Percentiles rank a stretch among this genome's conserved stretches.
These are phyloP conservation scores for Ogataea ramenticola DNA, from an alignment of 805 yeast genomes.

Conservation along the genomic window DNA sequence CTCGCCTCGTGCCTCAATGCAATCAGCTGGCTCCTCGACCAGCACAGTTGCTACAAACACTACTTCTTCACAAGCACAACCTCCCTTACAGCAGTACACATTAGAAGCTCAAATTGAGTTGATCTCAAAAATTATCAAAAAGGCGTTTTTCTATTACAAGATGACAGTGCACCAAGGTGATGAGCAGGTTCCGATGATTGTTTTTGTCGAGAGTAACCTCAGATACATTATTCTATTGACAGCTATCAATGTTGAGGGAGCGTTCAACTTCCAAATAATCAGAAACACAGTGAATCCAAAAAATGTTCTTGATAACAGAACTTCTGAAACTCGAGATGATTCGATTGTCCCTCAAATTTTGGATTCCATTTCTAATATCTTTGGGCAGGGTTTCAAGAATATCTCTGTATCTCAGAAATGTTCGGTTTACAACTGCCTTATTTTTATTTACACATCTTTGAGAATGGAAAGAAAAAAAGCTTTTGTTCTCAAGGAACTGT, in stretches of 20 bases:
- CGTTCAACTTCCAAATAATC: constrained; percentile 31
- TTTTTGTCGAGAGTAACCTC: constrained; percentile 64
- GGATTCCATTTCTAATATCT: constrained; percentile 18
- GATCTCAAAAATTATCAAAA: constrained; percentile 30
- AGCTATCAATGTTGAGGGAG: constrained; percentile 40
- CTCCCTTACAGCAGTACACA: constrained; percentile 12
- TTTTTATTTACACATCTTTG: constrained; percentile 54
- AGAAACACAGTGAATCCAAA: not conserved
- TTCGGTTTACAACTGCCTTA: constrained; percentile 57
- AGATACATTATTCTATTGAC: constrained; percentile 59
- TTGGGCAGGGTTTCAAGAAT: constrained; percentile 35
- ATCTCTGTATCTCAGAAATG: constrained; percentile 49
- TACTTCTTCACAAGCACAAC: constrained; percentile 3
- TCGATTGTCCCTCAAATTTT: not conserved
- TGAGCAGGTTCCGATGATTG: constrained; percentile 77
- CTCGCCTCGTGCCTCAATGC: constrained; percentile 45
- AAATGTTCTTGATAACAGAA: not conserved
- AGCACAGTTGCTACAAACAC: constrained; percentile 10
- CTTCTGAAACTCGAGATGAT: not conserved
- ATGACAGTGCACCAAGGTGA: constrained; percentile 50
- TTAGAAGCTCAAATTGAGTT: constrained; percentile 26
- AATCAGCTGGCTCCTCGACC: constrained; percentile 7
- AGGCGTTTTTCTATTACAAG: constrained; percentile 37
- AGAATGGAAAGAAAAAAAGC: constrained; percentile 62
- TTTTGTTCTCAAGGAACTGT: constrained; percentile 58